phyloP scores from a whole-genome alignment of 192 early-diverging fungal species.

The Podila clonocystis region DNA sequence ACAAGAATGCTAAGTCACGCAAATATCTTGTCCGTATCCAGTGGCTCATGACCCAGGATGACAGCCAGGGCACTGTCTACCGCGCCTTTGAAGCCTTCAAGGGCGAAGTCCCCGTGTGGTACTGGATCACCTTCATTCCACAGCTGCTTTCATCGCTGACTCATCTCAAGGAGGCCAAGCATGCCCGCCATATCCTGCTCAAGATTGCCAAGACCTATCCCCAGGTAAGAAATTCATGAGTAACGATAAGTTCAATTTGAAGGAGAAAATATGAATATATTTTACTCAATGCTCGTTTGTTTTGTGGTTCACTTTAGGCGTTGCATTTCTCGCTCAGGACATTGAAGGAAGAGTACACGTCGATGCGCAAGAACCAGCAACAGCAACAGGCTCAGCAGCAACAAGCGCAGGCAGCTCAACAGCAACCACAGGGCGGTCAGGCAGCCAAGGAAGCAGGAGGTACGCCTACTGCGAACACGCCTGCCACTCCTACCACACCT shows the following conservation, averaged over 20 bases:
- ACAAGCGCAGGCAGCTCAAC: conserved; percentile 16
- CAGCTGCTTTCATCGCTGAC: conserved; percentile 87
- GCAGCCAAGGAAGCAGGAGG: conserved; percentile 1
- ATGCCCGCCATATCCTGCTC: conserved; percentile 85
- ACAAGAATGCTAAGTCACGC: conserved; percentile 85
- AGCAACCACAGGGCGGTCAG: conserved; percentile 15
- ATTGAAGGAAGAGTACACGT: conserved; percentile 85
- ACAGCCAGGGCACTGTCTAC: conserved; percentile 77
- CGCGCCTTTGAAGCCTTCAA: conserved; percentile 90
- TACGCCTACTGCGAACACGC: conserved; percentile 16
- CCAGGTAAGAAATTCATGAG: conserved; percentile 61
- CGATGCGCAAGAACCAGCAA: conserved; percentile 67
- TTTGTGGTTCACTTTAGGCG: conserved; percentile 67
- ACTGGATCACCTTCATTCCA: conserved; percentile 99
- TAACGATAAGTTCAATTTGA: no score
- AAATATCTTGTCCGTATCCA: conserved; percentile 93
- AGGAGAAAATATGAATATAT: no score
- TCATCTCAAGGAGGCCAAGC: conserved; percentile 79
- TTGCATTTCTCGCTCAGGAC: conserved; percentile 96
- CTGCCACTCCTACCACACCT: conserved; percentile 50
- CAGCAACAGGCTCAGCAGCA: conserved; percentile 18
- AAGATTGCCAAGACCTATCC: conserved; percentile 96
- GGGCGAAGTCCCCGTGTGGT: conserved; percentile 92
- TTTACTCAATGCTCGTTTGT: neutral
- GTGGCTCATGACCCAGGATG: conserved; percentile 94